phyloP scores from a whole-genome alignment of 148 eudicot species.

The Vaccinium corymbosum region DNA sequence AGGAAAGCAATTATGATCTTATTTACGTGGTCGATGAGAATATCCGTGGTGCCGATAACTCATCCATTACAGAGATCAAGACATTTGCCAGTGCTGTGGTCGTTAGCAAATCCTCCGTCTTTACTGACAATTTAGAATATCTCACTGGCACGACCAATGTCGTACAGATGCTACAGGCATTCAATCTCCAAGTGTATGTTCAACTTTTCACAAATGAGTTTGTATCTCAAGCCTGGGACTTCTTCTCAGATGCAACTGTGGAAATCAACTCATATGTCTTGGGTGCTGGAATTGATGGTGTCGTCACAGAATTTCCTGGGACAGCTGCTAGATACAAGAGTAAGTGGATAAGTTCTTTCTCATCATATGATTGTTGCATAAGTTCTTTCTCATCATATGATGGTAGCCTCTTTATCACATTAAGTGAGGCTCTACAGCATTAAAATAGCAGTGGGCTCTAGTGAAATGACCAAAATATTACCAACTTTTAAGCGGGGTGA shows the following conservation, averaged over 20 bases:
- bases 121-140: conserved; percentile 35
- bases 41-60: conserved; percentile 46
- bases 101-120: conserved; percentile 54
- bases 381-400: background rate
- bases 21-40: conserved; percentile 60
- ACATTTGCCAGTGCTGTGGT: conserved; percentile 68
- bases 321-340: conserved; percentile 75
- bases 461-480: background rate
- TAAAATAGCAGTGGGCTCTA: background rate
- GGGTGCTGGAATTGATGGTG: conserved; percentile 52
- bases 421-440: background rate
- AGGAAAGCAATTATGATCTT: conserved; percentile 52
- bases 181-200: conserved; percentile 60
- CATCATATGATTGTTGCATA: background rate
- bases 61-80: conserved; percentile 54
- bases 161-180: conserved; percentile 53
- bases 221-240: conserved; percentile 67
- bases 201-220: conserved; percentile 63
- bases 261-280: conserved; percentile 50
- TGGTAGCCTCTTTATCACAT: background rate
- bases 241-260: conserved; percentile 68
- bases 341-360: conserved; percentile 34
- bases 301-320: conserved; percentile 73
- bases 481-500: background rate
- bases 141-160: conserved; percentile 40